Conservation (phyloP, 257 asterid species). For the Osmanthus fragrans region DNA sequence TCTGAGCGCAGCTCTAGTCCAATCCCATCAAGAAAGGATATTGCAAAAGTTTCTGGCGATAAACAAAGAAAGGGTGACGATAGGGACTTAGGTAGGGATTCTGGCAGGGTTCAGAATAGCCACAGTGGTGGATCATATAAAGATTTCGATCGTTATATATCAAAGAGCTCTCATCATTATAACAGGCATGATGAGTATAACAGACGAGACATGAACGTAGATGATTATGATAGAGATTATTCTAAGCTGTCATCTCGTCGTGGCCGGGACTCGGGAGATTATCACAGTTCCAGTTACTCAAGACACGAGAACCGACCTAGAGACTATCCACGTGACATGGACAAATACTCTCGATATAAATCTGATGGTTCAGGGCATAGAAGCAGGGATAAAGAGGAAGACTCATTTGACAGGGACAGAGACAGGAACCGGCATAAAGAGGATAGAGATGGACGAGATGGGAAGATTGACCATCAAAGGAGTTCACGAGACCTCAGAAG, state of each 20-base stretch:
- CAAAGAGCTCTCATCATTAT: constrained; percentile 44
- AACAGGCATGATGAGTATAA: constrained; percentile 50
- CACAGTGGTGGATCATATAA: constrained; percentile 55
- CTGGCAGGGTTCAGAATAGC: constrained; percentile 44
- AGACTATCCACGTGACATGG: constrained; percentile 47
- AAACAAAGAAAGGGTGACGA: constrained; percentile 53
- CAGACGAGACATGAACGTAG: constrained; percentile 56
- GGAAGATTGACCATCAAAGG: constrained; percentile 44
- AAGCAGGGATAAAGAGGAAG: constrained; percentile 51
- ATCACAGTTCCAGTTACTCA: constrained; percentile 33
- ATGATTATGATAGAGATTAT: constrained; percentile 68
- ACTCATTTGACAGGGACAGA: constrained; percentile 41
- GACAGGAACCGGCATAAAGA: constrained; percentile 47
- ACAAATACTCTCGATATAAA: constrained; percentile 46
- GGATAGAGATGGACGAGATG: constrained; percentile 49
- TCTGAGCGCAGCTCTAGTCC: constrained; percentile 58
- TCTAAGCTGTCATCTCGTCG: constrained; percentile 59
- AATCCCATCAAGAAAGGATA: constrained; percentile 45
- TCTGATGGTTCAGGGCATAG: constrained; percentile 48
- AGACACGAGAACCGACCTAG: constrained; percentile 56
- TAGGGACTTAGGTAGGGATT: constrained; percentile 40
- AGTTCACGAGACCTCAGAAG: constrained; percentile 37
- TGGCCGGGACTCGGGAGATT: constrained; percentile 51
- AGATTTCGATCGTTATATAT: constrained; percentile 60
- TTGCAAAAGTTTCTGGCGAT: constrained; percentile 38